Evolutionary conservation across 2,329 filamentous ascomycete genomes (phyloP).

Genomic region (Hypocreales sp.): DNA sequence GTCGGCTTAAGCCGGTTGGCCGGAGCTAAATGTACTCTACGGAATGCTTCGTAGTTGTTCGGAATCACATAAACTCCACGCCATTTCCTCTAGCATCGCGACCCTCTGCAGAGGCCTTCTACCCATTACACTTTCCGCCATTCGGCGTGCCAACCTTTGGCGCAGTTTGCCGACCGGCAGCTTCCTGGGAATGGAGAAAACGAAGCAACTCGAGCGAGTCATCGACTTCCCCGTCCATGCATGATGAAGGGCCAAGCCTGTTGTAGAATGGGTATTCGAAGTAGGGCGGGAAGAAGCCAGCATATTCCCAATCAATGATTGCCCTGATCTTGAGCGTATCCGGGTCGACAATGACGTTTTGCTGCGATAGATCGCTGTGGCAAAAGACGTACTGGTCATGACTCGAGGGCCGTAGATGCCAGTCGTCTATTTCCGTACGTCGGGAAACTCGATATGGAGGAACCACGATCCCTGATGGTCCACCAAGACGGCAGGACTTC

Average conservation of each 20-base stretch:
- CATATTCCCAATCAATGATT: constrained; percentile 23
- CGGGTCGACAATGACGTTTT: constrained; percentile 10
- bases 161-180: too few species aligned
- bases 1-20: too few species aligned
- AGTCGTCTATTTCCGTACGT: constrained; percentile 8
- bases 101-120: too few species aligned
- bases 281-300: constrained; percentile 16
- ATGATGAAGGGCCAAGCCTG: constrained; percentile 7
- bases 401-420: constrained; percentile 7
- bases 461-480: constrained; percentile 15
- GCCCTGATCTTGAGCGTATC: constrained; percentile 15
- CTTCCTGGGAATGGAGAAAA: constrained; percentile 3
- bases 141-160: too few species aligned
- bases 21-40: too few species aligned
- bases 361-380: constrained; percentile 9
- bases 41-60: too few species aligned
- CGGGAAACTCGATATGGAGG: constrained; percentile 12
- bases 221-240: constrained; percentile 4
- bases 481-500: constrained; percentile 12
- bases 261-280: constrained; percentile 9
- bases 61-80: too few species aligned
- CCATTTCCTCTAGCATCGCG: too few species aligned
- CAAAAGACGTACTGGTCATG: constrained; percentile 9
- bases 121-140: too few species aligned
- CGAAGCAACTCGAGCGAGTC: constrained; percentile 3